Conservation (phyloP, 495 filamentous ascomycete species). For the Paragyromitra xinjiangensis region DNA sequence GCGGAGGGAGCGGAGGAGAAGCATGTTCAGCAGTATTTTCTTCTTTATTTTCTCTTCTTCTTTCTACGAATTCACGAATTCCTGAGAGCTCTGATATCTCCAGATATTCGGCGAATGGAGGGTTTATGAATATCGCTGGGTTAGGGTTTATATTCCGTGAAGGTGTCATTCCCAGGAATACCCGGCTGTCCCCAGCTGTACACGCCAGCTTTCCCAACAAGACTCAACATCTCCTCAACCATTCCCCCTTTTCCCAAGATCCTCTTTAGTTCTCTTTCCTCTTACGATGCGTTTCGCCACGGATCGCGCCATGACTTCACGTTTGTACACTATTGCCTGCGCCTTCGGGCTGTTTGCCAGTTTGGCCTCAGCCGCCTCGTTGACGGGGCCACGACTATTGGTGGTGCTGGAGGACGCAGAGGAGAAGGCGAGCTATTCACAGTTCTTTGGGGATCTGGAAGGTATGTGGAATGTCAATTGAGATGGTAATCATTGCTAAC, state of each 20-base stretch:
- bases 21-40: slow-evolving; percentile 9
- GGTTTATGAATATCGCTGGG: slow-evolving; percentile 31
- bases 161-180: slow-evolving; percentile 51
- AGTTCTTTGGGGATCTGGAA: slow-evolving; percentile 81
- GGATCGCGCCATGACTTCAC: slow-evolving; percentile 49
- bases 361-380: slow-evolving; percentile 44
- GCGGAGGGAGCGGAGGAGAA: slow-evolving; percentile 40
- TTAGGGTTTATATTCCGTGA: slow-evolving; percentile 34
- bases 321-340: slow-evolving; percentile 48
- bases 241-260: not conserved
- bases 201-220: slow-evolving; percentile 40
- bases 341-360: slow-evolving; percentile 50
- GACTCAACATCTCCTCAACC: slow-evolving; percentile 33
- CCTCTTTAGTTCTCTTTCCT: not conserved
- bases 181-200: slow-evolving; percentile 15
- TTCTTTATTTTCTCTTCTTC: too few relatives aligned
- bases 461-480: slow-evolving; percentile 62
- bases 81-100: not conserved
- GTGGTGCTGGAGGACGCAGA: slow-evolving; percentile 84
- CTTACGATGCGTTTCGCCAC: slow-evolving; percentile 44
- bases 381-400: slow-evolving; percentile 78
- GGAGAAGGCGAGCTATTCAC: slow-evolving; percentile 81
- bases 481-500: slow-evolving; percentile 6
- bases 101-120: not conserved
- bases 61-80: too few relatives aligned